These are phyloP conservation scores for Hypoxylon rickii DNA, from an alignment of 495 filamentous ascomycete genomes.

Conservation along the genomic window DNA sequence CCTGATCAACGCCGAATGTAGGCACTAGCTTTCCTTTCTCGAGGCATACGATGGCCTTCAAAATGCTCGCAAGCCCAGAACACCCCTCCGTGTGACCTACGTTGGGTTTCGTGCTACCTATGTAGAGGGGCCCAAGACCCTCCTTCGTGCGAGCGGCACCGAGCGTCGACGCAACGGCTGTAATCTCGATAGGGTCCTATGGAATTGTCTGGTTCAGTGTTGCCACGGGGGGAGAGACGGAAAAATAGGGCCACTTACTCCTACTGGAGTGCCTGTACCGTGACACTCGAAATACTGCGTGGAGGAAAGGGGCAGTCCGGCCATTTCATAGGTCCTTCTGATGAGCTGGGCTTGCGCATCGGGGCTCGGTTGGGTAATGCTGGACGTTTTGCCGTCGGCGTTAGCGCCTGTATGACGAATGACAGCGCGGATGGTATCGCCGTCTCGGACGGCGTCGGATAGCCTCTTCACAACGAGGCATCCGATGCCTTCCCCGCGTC, in stretches of 20 bases:
- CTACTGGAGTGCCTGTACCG: background rate
- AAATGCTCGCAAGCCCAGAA: conserved; percentile 48
- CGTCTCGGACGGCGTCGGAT: background rate
- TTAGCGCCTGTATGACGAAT: background rate
- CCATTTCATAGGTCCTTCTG: background rate
- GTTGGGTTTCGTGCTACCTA: conserved; percentile 37
- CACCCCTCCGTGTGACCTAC: conserved; percentile 47
- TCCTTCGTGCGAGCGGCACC: too few relatives aligned
- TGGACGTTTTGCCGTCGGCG: background rate
- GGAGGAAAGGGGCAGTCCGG: background rate
- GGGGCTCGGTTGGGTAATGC: background rate
- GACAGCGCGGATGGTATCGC: background rate
- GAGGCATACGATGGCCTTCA: conserved; percentile 48
- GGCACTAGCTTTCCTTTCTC: conserved; percentile 52
- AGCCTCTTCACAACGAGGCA: background rate
- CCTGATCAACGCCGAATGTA: conserved; percentile 43
- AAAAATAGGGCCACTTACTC: background rate
- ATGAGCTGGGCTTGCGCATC: background rate
- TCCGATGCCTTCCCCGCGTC: background rate
- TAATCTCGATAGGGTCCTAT: background rate
- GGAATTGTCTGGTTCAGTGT: background rate
- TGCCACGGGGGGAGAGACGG: too few relatives aligned
- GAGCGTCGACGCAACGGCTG: background rate
- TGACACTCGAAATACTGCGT: background rate
- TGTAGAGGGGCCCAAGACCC: background rate